These are phyloP conservation scores for Tetracladium maxilliforme DNA, from an alignment of 2,329 filamentous ascomycete species.

Conservation along the genomic window DNA sequence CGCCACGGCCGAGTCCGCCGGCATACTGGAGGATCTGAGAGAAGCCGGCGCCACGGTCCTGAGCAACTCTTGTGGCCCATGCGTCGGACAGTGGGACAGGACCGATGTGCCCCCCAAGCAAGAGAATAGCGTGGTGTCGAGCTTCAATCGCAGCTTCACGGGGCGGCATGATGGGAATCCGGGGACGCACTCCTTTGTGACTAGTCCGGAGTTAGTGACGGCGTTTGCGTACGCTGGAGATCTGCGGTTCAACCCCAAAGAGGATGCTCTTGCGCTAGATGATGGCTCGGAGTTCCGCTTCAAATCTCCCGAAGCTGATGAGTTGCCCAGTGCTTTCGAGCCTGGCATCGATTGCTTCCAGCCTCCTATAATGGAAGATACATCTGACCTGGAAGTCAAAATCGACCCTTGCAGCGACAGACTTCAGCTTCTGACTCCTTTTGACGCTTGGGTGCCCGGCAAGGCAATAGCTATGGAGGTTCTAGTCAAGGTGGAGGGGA, in stretches of 20 bases:
- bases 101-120: slow-evolving; percentile 12
- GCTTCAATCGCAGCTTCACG: slow-evolving; percentile 9
- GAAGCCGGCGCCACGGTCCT: slow-evolving; percentile 16
- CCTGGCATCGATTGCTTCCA: slow-evolving; percentile 12
- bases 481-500: slow-evolving; percentile 18
- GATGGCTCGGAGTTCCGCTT: slow-evolving; percentile 10
- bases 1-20: slow-evolving; percentile 14
- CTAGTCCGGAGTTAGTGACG: slow-evolving; percentile 28
- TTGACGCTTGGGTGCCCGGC: slow-evolving; percentile 11
- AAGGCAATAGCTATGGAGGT: slow-evolving; percentile 11
- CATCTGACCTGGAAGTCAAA: slow-evolving; percentile 9
- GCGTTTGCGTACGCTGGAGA: slow-evolving; percentile 22
- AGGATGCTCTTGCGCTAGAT: slow-evolving; percentile 9
- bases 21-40: slow-evolving; percentile 12
- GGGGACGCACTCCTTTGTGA: slow-evolving; percentile 30
- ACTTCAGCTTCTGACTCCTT: slow-evolving; percentile 13
- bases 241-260: slow-evolving; percentile 16
- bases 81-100: slow-evolving; percentile 19
- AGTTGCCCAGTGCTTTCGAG: slow-evolving; percentile 12
- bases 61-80: slow-evolving; percentile 18
- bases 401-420: slow-evolving; percentile 14
- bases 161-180: slow-evolving; percentile 20
- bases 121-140: slow-evolving; percentile 16
- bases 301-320: slow-evolving; percentile 10
- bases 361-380: slow-evolving; percentile 8